Percentiles rank a stretch among this genome's conserved stretches.
Conservation (phyloP, 2,329 filamentous ascomycete genomes). For the Clarireedia paspali region DNA sequence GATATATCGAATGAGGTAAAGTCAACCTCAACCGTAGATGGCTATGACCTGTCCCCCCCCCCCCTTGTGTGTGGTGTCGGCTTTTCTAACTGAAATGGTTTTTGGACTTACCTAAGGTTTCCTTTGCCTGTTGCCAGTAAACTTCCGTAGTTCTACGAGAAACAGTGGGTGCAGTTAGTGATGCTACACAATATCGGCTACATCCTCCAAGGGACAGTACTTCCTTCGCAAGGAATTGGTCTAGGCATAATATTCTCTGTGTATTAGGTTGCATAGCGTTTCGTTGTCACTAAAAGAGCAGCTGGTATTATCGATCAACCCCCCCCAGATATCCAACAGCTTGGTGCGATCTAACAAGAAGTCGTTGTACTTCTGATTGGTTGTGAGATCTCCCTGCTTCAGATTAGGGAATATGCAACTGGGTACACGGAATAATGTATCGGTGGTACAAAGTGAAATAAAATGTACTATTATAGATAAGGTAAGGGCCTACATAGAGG, state of each 20-base stretch:
- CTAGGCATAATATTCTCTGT: background rate
- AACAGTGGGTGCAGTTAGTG: background rate
- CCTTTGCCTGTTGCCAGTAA: background rate
- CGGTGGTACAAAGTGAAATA: background rate
- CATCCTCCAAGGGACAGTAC: background rate
- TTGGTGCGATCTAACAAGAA: background rate
- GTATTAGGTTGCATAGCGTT: background rate
- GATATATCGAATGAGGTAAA: too few relatives aligned
- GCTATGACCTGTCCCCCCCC: too few relatives aligned
- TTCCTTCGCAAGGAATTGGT: background rate
- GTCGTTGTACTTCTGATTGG: background rate
- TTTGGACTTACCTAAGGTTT: background rate
- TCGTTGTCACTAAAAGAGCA: background rate
- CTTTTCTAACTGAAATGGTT: background rate
- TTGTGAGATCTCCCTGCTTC: too few relatives aligned
- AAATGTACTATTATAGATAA: background rate
- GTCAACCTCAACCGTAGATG: too few relatives aligned
- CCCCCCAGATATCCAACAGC: background rate
- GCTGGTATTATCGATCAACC: background rate
- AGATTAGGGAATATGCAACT: too few relatives aligned
- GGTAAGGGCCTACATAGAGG: background rate
- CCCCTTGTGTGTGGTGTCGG: background rate
- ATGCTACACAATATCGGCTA: background rate
- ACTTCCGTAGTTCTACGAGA: background rate
- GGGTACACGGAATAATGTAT: background rate